Evolutionary conservation across 2,329 filamentous ascomycete species (phyloP), one percentile per base, ranked within the genome.

Genomic region (Verruconis gallopava): DNA sequence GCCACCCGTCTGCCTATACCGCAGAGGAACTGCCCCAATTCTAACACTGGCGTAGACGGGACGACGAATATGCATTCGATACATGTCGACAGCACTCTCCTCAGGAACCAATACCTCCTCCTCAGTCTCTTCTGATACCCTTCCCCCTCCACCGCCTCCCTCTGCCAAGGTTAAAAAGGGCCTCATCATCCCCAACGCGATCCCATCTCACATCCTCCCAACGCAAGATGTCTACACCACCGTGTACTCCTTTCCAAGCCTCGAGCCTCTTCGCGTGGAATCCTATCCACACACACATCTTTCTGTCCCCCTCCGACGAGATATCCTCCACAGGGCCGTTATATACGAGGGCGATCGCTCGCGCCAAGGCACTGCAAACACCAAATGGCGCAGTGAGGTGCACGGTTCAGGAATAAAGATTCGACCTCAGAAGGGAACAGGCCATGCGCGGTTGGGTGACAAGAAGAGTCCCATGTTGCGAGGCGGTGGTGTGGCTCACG

Each of bases 281-380:
- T 65, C 75, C 53, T 96, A 88, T 69, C 79, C 82, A 32, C 68
- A 77, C 46, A 81, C 83, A 54, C 85, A 95, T 62, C 81, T 98
- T 35, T 69, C 83, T 56, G 75, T 96, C 22, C 91, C 91, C 2
- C 72, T 94, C 37, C 82, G 91, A 46, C 79, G 81, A 59, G 91
- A 98, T 61, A 77, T 98, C 49, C 78, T 98, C 42, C 89, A 98
- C 66, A 77, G 85, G 49, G 91, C 91, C 45, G 77, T 98, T 45
- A 67, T 94, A 52, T 96, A 81, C 69, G 91, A 98, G 66, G 91
- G 84, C 51, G 89, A 96, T 66, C 75, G 71, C 55, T 82, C 85
- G 43, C 80, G 91, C 21, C 81, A 86, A 60, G 91, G 91, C 49
- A 93, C 85, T 2, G 91, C 88, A 36, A 80, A 69, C 51, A 77